Conservation (phyloP, 2,329 filamentous ascomycete genomes). For the Nemania sp. region DNA sequence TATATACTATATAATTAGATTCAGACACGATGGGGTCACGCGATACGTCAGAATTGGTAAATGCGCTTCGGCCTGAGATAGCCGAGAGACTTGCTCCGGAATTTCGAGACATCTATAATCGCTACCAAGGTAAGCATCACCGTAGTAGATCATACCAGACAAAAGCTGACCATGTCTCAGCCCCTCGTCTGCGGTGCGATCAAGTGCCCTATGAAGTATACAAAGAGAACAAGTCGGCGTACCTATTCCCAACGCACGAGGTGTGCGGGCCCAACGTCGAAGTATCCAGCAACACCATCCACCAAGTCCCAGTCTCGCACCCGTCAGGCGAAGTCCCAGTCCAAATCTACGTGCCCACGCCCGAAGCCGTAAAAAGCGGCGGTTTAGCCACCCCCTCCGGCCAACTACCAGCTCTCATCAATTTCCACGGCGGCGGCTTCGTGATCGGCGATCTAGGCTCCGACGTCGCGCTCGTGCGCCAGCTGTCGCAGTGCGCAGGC, state of each 20-base stretch:
- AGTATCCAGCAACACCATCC: constrained; percentile 31
- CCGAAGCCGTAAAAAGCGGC: constrained; percentile 31
- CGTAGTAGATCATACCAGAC: background rate
- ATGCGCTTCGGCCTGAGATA: constrained; percentile 53
- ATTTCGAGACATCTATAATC: constrained; percentile 52
- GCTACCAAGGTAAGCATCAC: constrained; percentile 35
- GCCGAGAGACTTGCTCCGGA: constrained; percentile 49
- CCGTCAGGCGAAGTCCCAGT: constrained; percentile 40
- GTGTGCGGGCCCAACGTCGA: constrained; percentile 26
- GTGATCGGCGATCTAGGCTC: constrained; percentile 54
- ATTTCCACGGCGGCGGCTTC: constrained; percentile 56
- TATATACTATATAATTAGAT: background rate
- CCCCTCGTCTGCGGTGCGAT: constrained; percentile 32
- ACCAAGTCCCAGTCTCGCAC: constrained; percentile 30
- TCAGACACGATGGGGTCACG: constrained; percentile 29
- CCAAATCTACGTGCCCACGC: constrained; percentile 49
- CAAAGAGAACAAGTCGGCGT: constrained; percentile 29
- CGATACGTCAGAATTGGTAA: constrained; percentile 37
- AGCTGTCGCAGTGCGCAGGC: constrained; percentile 48
- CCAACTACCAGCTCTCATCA: constrained; percentile 51
- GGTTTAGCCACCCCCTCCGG: constrained; percentile 30
- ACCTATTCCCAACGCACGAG: constrained; percentile 32
- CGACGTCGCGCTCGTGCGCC: constrained; percentile 52
- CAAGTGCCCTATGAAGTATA: constrained; percentile 38
- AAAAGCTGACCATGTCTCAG: constrained; percentile 32